Conservation (phyloP, 2,329 filamentous ascomycete genomes). For the Epichloe brachyelytri region DNA sequence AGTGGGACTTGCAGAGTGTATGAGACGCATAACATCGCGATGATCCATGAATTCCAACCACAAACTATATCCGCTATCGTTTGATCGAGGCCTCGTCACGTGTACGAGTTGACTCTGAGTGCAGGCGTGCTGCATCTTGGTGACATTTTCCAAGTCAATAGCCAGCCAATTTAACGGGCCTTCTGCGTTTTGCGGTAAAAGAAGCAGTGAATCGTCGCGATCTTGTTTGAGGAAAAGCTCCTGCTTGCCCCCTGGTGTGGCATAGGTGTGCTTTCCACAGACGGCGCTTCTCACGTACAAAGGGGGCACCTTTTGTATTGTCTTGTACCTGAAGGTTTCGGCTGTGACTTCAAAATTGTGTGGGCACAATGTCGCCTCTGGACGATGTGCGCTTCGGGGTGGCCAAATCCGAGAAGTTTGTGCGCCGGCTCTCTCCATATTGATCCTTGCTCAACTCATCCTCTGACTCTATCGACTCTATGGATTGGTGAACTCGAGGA, state of each 20-base stretch:
- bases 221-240: conserved; percentile 3
- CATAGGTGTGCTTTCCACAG: conserved; percentile 10
- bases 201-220: not conserved
- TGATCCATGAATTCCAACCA: conserved; percentile 11
- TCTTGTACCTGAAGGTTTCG: not conserved
- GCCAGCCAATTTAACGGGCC: conserved; percentile 4
- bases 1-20: not conserved
- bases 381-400: not conserved
- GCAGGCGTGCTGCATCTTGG: conserved; percentile 7
- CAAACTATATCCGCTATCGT: conserved; percentile 5
- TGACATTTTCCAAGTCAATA: conserved; percentile 3
- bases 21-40: not conserved
- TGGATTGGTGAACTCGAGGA: not conserved
- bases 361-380: conserved; percentile 17
- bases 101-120: conserved; percentile 9
- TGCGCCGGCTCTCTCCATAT: conserved; percentile 8
- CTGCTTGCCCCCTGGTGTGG: not conserved
- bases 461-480: conserved; percentile 13
- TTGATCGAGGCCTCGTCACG: conserved; percentile 12
- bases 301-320: not conserved
- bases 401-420: conserved; percentile 6
- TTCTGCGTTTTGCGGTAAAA: not conserved
- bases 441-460: conserved; percentile 17
- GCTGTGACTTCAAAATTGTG: conserved; percentile 7
- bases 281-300: conserved; percentile 13